Evolutionary conservation across 441 rosid species (phyloP).

Genomic region (Pelargonium citronellum): DNA sequence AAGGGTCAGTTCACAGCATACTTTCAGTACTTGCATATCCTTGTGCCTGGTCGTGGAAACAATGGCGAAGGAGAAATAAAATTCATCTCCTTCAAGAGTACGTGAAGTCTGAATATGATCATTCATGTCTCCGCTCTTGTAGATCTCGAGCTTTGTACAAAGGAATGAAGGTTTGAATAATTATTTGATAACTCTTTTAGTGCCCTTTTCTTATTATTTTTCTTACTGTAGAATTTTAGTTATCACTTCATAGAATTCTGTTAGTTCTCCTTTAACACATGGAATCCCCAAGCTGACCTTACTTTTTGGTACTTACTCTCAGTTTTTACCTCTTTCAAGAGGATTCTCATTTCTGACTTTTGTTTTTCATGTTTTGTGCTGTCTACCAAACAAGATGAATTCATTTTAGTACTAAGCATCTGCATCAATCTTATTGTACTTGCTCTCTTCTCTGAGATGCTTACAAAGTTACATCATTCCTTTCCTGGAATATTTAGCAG

Average conservation of each 20-base stretch:
- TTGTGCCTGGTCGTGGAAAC: constrained; percentile 98
- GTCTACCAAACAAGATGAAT: not conserved
- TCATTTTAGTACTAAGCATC: not conserved
- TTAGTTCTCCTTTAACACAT: too few relatives aligned
- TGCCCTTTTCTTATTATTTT: not conserved
- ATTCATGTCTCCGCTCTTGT: constrained; percentile 96
- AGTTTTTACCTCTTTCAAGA: not conserved
- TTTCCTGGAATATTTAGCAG: not conserved
- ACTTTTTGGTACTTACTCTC: not conserved
- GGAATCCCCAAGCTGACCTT: not conserved
- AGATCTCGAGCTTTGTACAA: constrained; percentile 94
- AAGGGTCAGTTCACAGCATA: constrained; percentile 91
- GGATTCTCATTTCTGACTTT: not conserved
- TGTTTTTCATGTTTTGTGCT: not conserved
- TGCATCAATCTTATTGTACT: too few relatives aligned
- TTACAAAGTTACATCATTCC: not conserved
- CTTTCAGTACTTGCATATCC: constrained; percentile 87
- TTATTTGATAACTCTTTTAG: not conserved
- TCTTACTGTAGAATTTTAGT: not conserved
- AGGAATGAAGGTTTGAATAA: constrained; percentile 87
- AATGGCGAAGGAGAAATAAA: constrained; percentile 84
- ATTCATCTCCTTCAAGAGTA: constrained; percentile 87
- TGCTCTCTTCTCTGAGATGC: not conserved
- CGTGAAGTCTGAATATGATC: constrained; percentile 94
- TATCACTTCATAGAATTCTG: not conserved